Base-by-base conservation (phyloP, 2,329 filamentous ascomycete genomes). In the Penicillium sp. region DNA sequence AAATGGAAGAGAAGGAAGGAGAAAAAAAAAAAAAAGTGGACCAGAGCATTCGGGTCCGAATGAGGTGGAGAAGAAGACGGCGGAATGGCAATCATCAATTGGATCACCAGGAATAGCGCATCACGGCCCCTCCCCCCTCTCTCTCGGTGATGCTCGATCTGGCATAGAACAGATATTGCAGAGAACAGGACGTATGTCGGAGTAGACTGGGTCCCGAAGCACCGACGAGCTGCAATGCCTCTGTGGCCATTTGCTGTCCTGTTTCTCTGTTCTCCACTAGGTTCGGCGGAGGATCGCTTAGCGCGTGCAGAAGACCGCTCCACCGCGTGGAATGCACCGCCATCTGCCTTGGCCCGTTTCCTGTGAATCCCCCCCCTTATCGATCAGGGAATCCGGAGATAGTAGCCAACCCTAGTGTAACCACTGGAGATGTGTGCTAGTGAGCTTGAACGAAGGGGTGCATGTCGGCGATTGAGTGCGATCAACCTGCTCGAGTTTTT, bases 141-240 rank as follows among this genome's bases (percentile, higher is more conserved):
- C 24, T 43, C 29, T 26, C 30, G 26, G 29, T 26, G 10, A 30
- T 26, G 27, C 49, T 49, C 41, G 33, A 56, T 53, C 7, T 36
- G 50, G 51, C 47, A 46, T 41, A 34, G 45, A 44, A 24, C 24
- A 46, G 30, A 40, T 30, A 27, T 33, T 27, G 40, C 12, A 47
- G 18, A 20, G 18, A 40, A 18, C 32, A 42, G 39, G 26, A 42
- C n/a, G 10, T 17, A 18, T 27, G 39, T 45, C 41, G 41, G 41
- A 49, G 47, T 33, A 39, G 54, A 56, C n/a, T 44, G 45, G 47
- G 37, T 46, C 53, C 55, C 47, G 50, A 56, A 26, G 21, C 41
- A 36, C 55, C 27, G 33, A 51, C 44, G 24, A 40, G 30, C 21
- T 42, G 10, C 33, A 33, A 48, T 37, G 13, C 21, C 37, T 24